Base-by-base conservation (phyloP, 176 grass and related monocot genomes). In the Ampelocalamus luodianensis region DNA sequence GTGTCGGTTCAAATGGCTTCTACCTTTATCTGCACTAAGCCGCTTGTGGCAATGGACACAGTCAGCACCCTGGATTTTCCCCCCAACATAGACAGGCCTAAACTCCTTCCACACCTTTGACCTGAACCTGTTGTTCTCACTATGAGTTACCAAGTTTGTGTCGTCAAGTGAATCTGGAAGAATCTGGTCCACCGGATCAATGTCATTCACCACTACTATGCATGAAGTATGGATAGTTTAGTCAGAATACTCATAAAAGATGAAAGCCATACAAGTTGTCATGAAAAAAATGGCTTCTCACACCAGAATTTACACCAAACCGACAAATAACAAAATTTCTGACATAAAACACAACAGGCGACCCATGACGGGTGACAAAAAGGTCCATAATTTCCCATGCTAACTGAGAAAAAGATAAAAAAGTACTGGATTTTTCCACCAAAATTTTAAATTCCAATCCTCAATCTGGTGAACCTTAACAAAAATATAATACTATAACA, bases 31-130 rank as follows among this genome's bases (percentile, higher is more conserved):
- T 45, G 88, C 88, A 86, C 83, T 82, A 80, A 86, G 72, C 17
- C 71, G 78, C 65, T 81, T 90, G 83, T 90, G 77, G 64, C 88
- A 90, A 76, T 82, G 83, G 55, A 90, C 34, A 86, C 88, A 90
- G 23, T 90, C 83, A 81, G 83, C 77, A 86, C 88, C 69, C 71
- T 90, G 83, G 64, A 90, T 74, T 86, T 44, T 90, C 64, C 83
- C 88, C 24, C 55, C 83, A 90, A 82, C 71, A 61, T 86, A 90
- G 51, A 90, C 56, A 64, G 88, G 88, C 67, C 15, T 86, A 82
- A 90, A 90, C 38, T 90, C 88, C 51, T 77, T 70, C 88, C 83
- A 90, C 11, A 86, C 88, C 78, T 90, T 90, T 70, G 88, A 90
- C 58, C 63, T 90, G 54, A 86, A 90, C 55, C 73, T 90, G 83